These are phyloP conservation scores for Ustilago tritici DNA, from an alignment of 1,284 basidiomycete species.

Conservation along the genomic window DNA sequence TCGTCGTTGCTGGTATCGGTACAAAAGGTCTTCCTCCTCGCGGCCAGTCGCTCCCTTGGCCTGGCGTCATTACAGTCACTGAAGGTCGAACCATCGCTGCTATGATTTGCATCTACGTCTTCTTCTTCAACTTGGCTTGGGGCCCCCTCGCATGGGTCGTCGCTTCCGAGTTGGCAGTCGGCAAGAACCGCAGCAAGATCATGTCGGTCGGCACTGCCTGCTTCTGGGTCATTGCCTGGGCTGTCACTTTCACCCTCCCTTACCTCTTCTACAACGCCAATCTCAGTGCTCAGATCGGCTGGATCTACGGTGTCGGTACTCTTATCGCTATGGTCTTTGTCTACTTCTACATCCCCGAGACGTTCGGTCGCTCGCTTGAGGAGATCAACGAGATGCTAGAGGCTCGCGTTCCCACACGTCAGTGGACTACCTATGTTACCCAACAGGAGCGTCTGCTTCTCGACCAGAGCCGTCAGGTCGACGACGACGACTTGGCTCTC, in stretches of 20 bases:
- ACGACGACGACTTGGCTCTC: constrained; percentile 25
- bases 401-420: constrained; percentile 49
- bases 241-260: constrained; percentile 68
- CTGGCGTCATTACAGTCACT: constrained; percentile 46
- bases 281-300: constrained; percentile 70
- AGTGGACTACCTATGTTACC: constrained; percentile 57
- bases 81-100: constrained; percentile 70
- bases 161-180: constrained; percentile 70
- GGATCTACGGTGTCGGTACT: constrained; percentile 70
- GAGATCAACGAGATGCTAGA: constrained; percentile 66
- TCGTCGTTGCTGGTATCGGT: constrained; percentile 70
- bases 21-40: constrained; percentile 55
- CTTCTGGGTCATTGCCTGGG: constrained; percentile 72
- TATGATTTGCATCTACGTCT: constrained; percentile 72
- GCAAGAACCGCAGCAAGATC: constrained; percentile 71
- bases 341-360: constrained; percentile 71
- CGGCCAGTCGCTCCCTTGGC: constrained; percentile 46
- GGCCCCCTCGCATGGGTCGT: constrained; percentile 71
- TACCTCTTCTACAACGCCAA: constrained; percentile 68
- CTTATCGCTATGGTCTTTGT: constrained; percentile 70
- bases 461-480: constrained; percentile 39
- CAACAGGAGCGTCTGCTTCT: constrained; percentile 38
- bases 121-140: constrained; percentile 72
- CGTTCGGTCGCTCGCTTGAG: constrained; percentile 57
- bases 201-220: constrained; percentile 71